Conservation (phyloP, 352 stramenopile genomes). For the Phytophthora ramorum region DNA sequence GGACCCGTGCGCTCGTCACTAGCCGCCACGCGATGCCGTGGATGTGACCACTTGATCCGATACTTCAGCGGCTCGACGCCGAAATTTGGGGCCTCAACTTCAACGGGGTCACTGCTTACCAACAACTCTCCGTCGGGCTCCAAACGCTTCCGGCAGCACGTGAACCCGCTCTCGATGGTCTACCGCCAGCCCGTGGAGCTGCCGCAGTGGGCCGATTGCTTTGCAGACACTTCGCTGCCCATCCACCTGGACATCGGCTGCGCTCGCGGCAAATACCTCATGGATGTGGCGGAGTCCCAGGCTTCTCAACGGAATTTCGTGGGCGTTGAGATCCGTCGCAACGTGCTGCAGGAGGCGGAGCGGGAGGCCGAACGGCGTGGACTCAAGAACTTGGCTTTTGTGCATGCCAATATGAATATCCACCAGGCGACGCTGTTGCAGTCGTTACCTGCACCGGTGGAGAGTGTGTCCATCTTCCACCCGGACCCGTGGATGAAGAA, state of each 20-base stretch:
- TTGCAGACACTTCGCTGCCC: constrained; percentile 53
- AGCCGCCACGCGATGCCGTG: neutral
- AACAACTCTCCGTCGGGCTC: constrained; percentile 29
- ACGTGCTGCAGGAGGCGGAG: constrained; percentile 69
- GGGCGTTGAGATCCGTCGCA: constrained; percentile 86
- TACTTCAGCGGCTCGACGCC: constrained; percentile 8
- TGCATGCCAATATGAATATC: constrained; percentile 90
- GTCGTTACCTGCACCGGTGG: constrained; percentile 57
- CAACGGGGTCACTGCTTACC: neutral
- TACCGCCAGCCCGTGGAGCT: constrained; percentile 71
- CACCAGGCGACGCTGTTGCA: constrained; percentile 68
- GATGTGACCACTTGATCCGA: constrained; percentile 6
- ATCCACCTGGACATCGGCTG: constrained; percentile 89
- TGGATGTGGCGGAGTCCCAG: constrained; percentile 58
- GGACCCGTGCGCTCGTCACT: constrained; percentile 8
- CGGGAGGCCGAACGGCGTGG: constrained; percentile 47
- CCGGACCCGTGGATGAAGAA: constrained; percentile 93
- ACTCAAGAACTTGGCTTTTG: constrained; percentile 72
- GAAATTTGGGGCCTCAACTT: constrained; percentile 1
- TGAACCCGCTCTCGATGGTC: constrained; percentile 77
- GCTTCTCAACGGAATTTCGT: constrained; percentile 66
- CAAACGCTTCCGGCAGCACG: constrained; percentile 83
- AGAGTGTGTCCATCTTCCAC: constrained; percentile 89
- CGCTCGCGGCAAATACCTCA: constrained; percentile 82
- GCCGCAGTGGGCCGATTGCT: constrained; percentile 64